Base-by-base conservation (phyloP, 1,284 basidiomycete species). In the Leccinum ambiguum region DNA sequence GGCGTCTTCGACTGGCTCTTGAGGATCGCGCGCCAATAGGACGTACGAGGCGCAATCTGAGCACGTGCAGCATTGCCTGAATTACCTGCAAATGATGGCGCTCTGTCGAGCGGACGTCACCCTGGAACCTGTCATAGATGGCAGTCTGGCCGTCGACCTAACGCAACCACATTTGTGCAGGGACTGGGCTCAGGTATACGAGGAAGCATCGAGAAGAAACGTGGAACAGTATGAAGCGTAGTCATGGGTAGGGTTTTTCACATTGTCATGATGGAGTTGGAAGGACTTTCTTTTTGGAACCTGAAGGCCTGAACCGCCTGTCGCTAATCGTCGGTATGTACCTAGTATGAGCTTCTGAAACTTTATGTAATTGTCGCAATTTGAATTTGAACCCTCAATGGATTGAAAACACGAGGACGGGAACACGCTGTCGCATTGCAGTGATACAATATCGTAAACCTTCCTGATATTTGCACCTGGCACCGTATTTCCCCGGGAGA, bases 111-210 rank as follows among this genome's bases (percentile, higher is more conserved):
- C 80, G 7, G 77, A 79, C 61, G 69, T 72, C 14, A 74, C 73
- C 4, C 66, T 80, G 14, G 79, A 80, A 50, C 68, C 70, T 0
- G 73, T 74, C 18, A 43, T 73, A 30, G 59, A 71, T 63, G 69
- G 75, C n/a, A 78, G 81, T 69, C 79, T 82, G 62, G 75, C 66
- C 14, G 71, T 75, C 75, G 59, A 72, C 70, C 59, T 75, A 78
- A 61, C 71, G 78, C 66, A 72, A 70, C 79, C 78, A 16, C 82
- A 83, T 67, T 70, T 80, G 41, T 85, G 84, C 66, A 73, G 75
- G 59, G 81, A 85, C 69, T 85, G 83, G 84, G 72, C 72, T 45
- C 73, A 76, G 61, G 75, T 81, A n/a, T 83, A 81, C 67, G 64
- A 73, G 10, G 72, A 74, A 36, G 68, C 72, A 2, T 67, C 69